Evolutionary conservation across 2,329 filamentous ascomycete species (phyloP).

Genomic region (Monosporascus sp.): DNA sequence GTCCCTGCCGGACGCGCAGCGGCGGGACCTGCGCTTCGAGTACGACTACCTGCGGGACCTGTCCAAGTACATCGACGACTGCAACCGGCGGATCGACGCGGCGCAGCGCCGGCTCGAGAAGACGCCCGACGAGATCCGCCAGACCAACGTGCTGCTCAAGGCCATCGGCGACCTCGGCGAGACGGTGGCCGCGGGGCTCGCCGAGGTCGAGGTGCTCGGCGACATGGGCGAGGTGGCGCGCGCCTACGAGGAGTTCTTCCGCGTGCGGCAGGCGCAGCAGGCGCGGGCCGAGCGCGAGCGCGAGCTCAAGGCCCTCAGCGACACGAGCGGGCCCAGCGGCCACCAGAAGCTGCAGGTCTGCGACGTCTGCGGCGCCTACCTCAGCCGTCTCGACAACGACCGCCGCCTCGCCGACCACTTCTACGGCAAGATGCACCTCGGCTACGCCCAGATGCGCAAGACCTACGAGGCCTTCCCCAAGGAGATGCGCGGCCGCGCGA

Average conservation of each 20-base stretch:
- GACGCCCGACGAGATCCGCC: conserved; percentile 93
- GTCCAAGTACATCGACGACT: conserved; percentile 94
- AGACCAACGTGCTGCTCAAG: conserved; percentile 87
- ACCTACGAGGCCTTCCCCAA: conserved; percentile 82
- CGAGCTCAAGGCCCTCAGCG: conserved; percentile 83
- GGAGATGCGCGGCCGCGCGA: conserved; percentile 69
- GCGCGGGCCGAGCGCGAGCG: conserved; percentile 79
- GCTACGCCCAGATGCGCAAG: conserved; percentile 97
- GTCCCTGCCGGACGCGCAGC: conserved; percentile 63
- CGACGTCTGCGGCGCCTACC: conserved; percentile 95
- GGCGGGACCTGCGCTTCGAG: conserved; percentile 80
- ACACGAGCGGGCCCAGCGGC: conserved; percentile 87
- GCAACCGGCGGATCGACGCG: conserved; percentile 86
- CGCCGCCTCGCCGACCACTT: conserved; percentile 92
- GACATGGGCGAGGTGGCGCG: conserved; percentile 75
- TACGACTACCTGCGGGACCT: conserved; percentile 96
- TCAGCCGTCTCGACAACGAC: conserved; percentile 90
- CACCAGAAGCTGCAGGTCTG: conserved; percentile 99
- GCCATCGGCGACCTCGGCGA: conserved; percentile 75
- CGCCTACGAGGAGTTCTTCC: conserved; percentile 84
- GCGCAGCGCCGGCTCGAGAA: conserved; percentile 91
- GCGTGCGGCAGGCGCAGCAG: conserved; percentile 73
- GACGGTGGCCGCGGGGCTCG: conserved; percentile 74
- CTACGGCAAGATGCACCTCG: conserved; percentile 98
- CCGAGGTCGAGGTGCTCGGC: conserved; percentile 81